Percentiles rank a stretch among this genome's conserved stretches.
Evolutionary conservation across 2,329 filamentous ascomycete genomes (phyloP).

Genomic region (Aspergillus vadensis): DNA sequence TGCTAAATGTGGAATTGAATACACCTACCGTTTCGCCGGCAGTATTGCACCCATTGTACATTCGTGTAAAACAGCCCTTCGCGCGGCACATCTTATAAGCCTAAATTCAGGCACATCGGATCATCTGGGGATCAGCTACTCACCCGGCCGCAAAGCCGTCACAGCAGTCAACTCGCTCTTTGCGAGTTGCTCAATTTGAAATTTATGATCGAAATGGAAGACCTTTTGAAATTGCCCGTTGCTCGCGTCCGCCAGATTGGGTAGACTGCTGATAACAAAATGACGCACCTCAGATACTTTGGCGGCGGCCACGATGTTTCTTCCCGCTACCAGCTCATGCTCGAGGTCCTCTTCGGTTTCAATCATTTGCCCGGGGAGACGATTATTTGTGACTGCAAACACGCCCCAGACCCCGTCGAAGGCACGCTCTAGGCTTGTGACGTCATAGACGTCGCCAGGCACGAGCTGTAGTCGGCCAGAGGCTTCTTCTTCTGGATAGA

Average conservation of each 20-base stretch:
- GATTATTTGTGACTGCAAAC: conserved; percentile 22
- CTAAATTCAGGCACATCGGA: no score
- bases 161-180: conserved; percentile 15
- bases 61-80: conserved; percentile 23
- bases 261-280: conserved; percentile 24
- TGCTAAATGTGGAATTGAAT: not conserved
- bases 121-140: not conserved
- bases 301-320: conserved; percentile 23
- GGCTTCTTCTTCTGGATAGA: conserved; percentile 3
- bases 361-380: conserved; percentile 9
- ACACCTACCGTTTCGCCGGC: not conserved
- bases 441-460: conserved; percentile 16
- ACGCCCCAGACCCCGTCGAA: conserved; percentile 21
- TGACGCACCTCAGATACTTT: conserved; percentile 15
- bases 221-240: conserved; percentile 15
- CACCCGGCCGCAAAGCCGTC: conserved; percentile 20
- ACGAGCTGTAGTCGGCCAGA: conserved; percentile 10
- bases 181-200: conserved; percentile 17
- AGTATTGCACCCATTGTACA: conserved; percentile 19
- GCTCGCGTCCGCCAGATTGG: conserved; percentile 16
- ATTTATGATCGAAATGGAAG: conserved; percentile 22
- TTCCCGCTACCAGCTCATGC: conserved; percentile 22
- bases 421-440: conserved; percentile 5
- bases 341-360: conserved; percentile 20
- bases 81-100: not conserved